phyloP scores from a whole-genome alignment of 2,329 filamentous ascomycete species.

The Acrodontium crateriforme region DNA sequence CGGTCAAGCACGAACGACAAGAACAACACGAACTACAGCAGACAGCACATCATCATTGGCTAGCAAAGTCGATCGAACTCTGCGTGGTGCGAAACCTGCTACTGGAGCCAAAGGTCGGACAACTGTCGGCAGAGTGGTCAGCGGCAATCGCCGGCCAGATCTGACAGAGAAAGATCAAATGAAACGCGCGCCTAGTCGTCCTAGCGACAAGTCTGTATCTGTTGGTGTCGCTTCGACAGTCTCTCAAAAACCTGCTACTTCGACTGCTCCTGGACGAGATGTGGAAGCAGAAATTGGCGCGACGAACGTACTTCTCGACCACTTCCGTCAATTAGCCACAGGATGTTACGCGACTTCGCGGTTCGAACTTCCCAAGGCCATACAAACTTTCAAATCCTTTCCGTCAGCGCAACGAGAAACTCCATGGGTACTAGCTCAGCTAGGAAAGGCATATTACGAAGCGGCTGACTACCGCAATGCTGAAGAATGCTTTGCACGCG shows the following conservation, averaged over 20 bases:
- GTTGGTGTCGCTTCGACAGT: slow-evolving; percentile 16
- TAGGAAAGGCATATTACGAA: slow-evolving; percentile 85
- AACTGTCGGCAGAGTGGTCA: slow-evolving; percentile 74
- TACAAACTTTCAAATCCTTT: slow-evolving; percentile 59
- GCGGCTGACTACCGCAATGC: slow-evolving; percentile 75
- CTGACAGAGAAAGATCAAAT: slow-evolving; percentile 49
- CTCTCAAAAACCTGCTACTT: slow-evolving; percentile 5
- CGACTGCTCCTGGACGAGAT: background rate
- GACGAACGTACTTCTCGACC: slow-evolving; percentile 60
- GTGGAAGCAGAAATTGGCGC: slow-evolving; percentile 51
- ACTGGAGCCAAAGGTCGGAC: slow-evolving; percentile 54
- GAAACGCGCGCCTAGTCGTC: slow-evolving; percentile 45
- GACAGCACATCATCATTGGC: slow-evolving; percentile 37
- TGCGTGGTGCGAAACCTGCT: slow-evolving; percentile 44
- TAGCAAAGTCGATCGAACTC: slow-evolving; percentile 40
- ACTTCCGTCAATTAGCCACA: slow-evolving; percentile 67
- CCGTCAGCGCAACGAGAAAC: slow-evolving; percentile 69
- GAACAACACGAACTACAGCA: slow-evolving; percentile 47
- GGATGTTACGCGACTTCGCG: slow-evolving; percentile 67
- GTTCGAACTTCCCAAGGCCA: slow-evolving; percentile 64
- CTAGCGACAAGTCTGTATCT: slow-evolving; percentile 35
- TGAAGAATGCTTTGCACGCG: slow-evolving; percentile 68
- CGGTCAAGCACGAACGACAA: slow-evolving; percentile 50
- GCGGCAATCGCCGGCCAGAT: slow-evolving; percentile 63
- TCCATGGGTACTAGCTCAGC: slow-evolving; percentile 81